phyloP scores from a whole-genome alignment of 768 basidiomycete genomes.

The Tulasnella sp. region DNA sequence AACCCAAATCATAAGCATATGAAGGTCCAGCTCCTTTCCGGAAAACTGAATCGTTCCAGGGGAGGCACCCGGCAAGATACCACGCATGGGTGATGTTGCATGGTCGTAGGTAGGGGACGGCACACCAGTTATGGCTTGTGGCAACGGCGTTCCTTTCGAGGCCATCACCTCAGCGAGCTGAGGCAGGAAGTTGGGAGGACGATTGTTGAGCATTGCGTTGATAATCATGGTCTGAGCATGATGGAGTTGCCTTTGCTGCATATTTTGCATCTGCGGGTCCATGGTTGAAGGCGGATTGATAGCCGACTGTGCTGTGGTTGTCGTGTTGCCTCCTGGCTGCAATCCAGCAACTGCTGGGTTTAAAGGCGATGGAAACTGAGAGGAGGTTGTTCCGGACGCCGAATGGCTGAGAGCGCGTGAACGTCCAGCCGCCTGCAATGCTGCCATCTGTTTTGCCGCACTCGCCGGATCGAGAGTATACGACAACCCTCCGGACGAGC shows the following conservation, averaged over 20 bases:
- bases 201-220: conserved; percentile 6
- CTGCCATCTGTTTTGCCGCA: conserved; percentile 74
- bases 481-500: conserved; percentile 1
- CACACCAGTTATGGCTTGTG: conserved; percentile 62
- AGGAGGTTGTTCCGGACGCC: conserved; percentile 45
- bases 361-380: conserved; percentile 38
- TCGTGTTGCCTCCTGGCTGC: conserved; percentile 25
- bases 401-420: conserved; percentile 50
- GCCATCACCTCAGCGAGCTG: conserved; percentile 55
- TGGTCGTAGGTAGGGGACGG: conserved; percentile 55
- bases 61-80: conserved; percentile 54
- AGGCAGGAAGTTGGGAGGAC: conserved; percentile 52
- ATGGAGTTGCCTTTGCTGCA: conserved; percentile 29
- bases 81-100: conserved; percentile 53
- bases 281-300: conserved; percentile 8
- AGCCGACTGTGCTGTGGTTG: conserved; percentile 9
- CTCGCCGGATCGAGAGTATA: conserved; percentile 49
- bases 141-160: conserved; percentile 55
- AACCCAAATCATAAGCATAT: conserved; percentile 61
- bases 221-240: conserved; percentile 39
- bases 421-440: conserved; percentile 56
- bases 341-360: conserved; percentile 31
- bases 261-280: conserved; percentile 18
- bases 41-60: conserved; percentile 58
- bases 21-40: conserved; percentile 69